Evolutionary conservation across 805 yeast genomes (phyloP), one percentile per base, ranked within the genome.

Genomic region (Wickerhamomyces chaumierensis): DNA sequence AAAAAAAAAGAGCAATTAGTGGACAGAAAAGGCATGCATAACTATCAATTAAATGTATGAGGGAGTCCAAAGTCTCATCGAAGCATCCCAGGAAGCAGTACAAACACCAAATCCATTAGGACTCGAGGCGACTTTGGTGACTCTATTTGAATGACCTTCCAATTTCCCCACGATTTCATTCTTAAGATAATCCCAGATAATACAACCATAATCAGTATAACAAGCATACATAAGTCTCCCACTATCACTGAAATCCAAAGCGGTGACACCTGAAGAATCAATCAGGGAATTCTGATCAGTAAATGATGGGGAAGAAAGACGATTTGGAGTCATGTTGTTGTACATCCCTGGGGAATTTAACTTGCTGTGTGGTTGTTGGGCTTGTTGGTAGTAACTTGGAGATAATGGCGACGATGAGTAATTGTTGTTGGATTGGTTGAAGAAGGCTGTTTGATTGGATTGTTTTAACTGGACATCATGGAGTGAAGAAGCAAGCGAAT

Each of bases 21-120:
- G n/a, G n/a, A n/a, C n/a, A n/a, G n/a, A n/a, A n/a, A n/a, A n/a
- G n/a, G n/a, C n/a, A n/a, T n/a, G n/a, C n/a, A n/a, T n/a, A n/a
- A n/a, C n/a, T n/a, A n/a, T n/a, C n/a, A n/a, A n/a, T 42, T 28
- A 51, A 3, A 49, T 46, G 33, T 47, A 51, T 12, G 52, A 45
- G 2, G 71, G 68, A 1, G 71, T 58, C 87, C 88, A 82, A 2
- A 82, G 62, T 47, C 73, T 75, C 47, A 81, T 68, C 2, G 88
- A 75, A 7, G 77, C 59, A 53, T 85, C 95, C 82, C 94, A 80
- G 1, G 90, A 80, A 1, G 83, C 80, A 2, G 95, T 82, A 40
- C 80, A 77, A 9, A 87, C 68, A 0, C 81, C 87, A 18, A 72
- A 53, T 0, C 96, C 95, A 57, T 85, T 84, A 0, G 78, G 78